Evolutionary conservation across 1,284 basidiomycete genomes (phyloP).

Genomic region (Laetiporus sulphureus): DNA sequence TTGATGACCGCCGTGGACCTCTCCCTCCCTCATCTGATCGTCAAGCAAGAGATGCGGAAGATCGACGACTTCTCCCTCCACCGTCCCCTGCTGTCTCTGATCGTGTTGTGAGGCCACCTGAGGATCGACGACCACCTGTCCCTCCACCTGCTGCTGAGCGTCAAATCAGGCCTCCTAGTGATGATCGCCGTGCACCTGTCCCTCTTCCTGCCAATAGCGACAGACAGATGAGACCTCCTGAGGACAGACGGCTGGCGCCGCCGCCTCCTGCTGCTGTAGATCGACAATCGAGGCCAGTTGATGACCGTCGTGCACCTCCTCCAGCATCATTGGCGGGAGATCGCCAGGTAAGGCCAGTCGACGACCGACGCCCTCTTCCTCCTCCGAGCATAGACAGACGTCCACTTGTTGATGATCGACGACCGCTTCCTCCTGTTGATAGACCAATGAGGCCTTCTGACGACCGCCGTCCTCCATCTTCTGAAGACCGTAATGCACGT

Average conservation of each 20-base stretch:
- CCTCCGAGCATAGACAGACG: conserved; percentile 7
- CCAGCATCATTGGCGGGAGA: conserved; percentile 6
- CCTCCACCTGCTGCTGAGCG: conserved; percentile 9
- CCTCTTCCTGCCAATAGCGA: conserved; percentile 5
- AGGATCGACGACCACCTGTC: conserved; percentile 10
- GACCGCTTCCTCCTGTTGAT: conserved; percentile 6
- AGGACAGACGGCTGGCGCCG: conserved; percentile 10
- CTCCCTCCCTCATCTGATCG: conserved; percentile 9
- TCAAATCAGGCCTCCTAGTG: conserved; percentile 5
- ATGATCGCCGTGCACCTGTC: conserved; percentile 10
- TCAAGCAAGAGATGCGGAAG: conserved; percentile 6
- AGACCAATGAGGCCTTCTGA: conserved; percentile 1
- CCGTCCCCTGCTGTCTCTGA: conserved; percentile 1
- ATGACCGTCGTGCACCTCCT: conserved; percentile 5
- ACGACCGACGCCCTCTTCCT: conserved; percentile 12
- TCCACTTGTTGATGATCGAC: conserved; percentile 15
- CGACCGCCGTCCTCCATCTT: conserved; percentile 5
- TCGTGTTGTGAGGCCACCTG: not conserved
- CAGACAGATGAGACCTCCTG: conserved; percentile 4
- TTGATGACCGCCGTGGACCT: conserved; percentile 11
- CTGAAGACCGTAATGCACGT: conserved; percentile 8
- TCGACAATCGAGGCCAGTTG: conserved; percentile 1
- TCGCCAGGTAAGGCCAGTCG: conserved; percentile 10
- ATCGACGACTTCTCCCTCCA: conserved; percentile 9
- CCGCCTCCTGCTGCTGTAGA: conserved; percentile 4